Conservation (phyloP, 345 rosid species). For the Citrus medica region DNA sequence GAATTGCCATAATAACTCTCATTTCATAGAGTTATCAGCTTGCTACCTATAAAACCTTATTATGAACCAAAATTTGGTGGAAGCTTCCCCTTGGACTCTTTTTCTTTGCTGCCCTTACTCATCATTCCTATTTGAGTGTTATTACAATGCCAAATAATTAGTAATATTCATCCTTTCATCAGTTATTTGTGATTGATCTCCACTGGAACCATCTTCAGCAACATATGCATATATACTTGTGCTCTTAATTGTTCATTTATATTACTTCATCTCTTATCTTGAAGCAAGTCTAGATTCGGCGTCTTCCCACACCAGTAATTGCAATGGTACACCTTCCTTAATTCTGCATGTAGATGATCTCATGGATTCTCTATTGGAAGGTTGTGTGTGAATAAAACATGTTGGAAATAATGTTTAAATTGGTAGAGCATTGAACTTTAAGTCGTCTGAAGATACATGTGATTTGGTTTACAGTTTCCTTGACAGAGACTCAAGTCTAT, state of each 20-base stretch:
- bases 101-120: neutral
- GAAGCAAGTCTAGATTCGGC: constrained; percentile 74
- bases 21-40: too few species aligned
- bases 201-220: neutral
- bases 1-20: too few species aligned
- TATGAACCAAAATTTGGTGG: neutral
- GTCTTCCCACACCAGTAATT: constrained; percentile 89
- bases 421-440: neutral
- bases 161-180: neutral
- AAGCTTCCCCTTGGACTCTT: neutral
- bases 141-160: neutral
- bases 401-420: neutral
- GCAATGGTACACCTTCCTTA: constrained; percentile 61
- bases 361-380: neutral
- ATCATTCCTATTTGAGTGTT: neutral
- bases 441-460: neutral
- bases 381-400: neutral
- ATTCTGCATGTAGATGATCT: neutral
- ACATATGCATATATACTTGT: neutral
- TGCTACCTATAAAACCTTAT: neutral
- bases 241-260: neutral
- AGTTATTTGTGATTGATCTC: neutral
- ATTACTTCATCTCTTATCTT: neutral
- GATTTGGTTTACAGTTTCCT: neutral
- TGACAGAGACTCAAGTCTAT: neutral